Evolutionary conservation across 129 eudicot species (phyloP).

Genomic region (Chrysanthemum makinoi): DNA sequence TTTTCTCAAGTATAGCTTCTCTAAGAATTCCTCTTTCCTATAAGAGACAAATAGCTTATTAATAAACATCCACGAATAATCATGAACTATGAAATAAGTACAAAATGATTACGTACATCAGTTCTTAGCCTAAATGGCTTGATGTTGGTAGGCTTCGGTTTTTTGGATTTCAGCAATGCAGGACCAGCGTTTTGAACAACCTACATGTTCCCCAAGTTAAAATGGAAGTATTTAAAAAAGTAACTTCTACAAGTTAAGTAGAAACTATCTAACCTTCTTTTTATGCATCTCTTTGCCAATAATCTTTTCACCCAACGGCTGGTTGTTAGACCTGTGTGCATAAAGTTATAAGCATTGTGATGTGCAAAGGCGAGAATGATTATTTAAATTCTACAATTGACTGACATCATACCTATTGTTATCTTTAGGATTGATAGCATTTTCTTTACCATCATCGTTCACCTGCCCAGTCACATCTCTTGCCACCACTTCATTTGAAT

Average conservation of each 20-base stretch:
- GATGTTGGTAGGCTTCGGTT: constrained; percentile 72
- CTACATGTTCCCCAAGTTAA: constrained; percentile 28
- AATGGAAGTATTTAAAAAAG: neutral
- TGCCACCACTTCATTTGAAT: constrained; percentile 23
- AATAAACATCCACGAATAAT: constrained; percentile 1
- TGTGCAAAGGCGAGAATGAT: constrained; percentile 12
- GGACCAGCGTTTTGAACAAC: constrained; percentile 35
- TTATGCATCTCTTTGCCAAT: constrained; percentile 40
- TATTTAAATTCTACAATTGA: neutral
- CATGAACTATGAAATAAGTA: neutral
- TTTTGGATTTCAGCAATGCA: constrained; percentile 49
- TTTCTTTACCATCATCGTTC: constrained; percentile 64
- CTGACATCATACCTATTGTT: constrained; percentile 53
- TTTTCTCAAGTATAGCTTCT: constrained; percentile 76
- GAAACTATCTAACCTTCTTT: constrained; percentile 34
- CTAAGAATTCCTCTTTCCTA: constrained; percentile 93
- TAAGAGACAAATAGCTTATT: constrained; percentile 16
- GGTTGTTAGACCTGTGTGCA: constrained; percentile 25
- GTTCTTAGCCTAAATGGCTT: constrained; percentile 94
- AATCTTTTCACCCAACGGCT: constrained; percentile 35
- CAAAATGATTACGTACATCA: constrained; percentile 44
- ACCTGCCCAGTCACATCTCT: neutral
- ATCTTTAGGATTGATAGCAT: constrained; percentile 45
- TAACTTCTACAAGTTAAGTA: neutral
- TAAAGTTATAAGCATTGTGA: constrained; percentile 1